phyloP scores from a whole-genome alignment of 306 rosid genomes.

The Castanea sativa region DNA sequence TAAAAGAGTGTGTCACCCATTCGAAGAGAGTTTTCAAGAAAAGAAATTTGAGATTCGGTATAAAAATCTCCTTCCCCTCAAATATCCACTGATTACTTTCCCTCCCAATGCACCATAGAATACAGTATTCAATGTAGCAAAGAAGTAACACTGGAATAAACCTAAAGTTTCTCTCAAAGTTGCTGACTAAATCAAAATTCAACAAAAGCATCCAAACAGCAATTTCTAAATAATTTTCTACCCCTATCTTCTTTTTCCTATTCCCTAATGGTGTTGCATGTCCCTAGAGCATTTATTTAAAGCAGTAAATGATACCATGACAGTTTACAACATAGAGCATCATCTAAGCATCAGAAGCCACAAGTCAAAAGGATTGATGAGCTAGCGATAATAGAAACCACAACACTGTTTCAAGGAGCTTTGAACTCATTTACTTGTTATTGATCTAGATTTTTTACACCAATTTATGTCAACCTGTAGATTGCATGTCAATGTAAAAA shows the following conservation, averaged over 20 bases:
- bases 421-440: not conserved
- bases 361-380: not conserved
- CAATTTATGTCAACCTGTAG: not conserved
- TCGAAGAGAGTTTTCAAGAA: too few species aligned
- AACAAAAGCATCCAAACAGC: not conserved
- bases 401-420: not conserved
- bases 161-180: not conserved
- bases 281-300: not conserved
- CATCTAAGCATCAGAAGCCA: not conserved
- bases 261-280: not conserved
- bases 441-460: not conserved
- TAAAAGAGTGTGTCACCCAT: too few species aligned
- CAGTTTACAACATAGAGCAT: not conserved
- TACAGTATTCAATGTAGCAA: not conserved
- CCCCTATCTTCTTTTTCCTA: not conserved
- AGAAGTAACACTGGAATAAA: not conserved
- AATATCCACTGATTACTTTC: too few species aligned
- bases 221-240: not conserved
- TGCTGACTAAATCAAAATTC: not conserved
- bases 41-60: too few species aligned
- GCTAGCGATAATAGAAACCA: not conserved
- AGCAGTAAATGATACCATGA: too few species aligned
- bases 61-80: too few species aligned
- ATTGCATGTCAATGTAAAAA: not conserved
- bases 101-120: too few species aligned